Evolutionary conservation across 1,284 basidiomycete species (phyloP).

Genomic region (Calocybe gambosa): DNA sequence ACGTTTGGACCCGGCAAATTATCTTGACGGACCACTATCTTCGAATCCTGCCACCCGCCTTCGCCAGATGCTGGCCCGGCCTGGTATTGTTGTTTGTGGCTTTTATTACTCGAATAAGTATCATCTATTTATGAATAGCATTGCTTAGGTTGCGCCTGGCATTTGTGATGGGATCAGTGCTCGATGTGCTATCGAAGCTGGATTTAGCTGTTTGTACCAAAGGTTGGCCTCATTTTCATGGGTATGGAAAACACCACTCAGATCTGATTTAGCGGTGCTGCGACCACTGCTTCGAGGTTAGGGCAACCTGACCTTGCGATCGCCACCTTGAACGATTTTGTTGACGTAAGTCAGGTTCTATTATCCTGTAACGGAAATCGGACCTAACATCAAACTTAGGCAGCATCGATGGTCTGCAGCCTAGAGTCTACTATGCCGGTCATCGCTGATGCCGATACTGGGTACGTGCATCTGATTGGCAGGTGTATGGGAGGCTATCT

Average conservation of each 20-base stretch:
- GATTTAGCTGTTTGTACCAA: slow-evolving; percentile 72
- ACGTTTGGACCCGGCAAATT: slow-evolving; percentile 63
- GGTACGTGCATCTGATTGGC: slow-evolving; percentile 22
- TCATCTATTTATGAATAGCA: not conserved
- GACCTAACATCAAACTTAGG: slow-evolving; percentile 19
- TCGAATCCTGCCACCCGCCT: slow-evolving; percentile 63
- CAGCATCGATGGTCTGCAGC: slow-evolving; percentile 54
- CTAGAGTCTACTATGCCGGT: slow-evolving; percentile 60
- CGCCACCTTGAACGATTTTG: slow-evolving; percentile 76
- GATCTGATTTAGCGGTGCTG: slow-evolving; percentile 49
- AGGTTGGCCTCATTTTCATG: slow-evolving; percentile 27
- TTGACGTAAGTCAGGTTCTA: slow-evolving; percentile 35
- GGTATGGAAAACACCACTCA: not conserved
- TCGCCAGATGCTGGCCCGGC: slow-evolving; percentile 69
- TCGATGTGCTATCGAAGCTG: slow-evolving; percentile 70
- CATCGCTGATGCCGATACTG: slow-evolving; percentile 80
- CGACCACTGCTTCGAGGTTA: slow-evolving; percentile 70
- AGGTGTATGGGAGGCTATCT: not conserved
- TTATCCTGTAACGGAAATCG: not conserved
- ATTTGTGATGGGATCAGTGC: slow-evolving; percentile 81
- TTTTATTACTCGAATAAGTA: not conserved
- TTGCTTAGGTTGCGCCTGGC: slow-evolving; percentile 55
- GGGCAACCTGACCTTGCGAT: slow-evolving; percentile 78
- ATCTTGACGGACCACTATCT: slow-evolving; percentile 61
- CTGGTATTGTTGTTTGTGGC: slow-evolving; percentile 64